Conservation (phyloP, 441 rosid genomes). For the Macaranga tanarius region DNA sequence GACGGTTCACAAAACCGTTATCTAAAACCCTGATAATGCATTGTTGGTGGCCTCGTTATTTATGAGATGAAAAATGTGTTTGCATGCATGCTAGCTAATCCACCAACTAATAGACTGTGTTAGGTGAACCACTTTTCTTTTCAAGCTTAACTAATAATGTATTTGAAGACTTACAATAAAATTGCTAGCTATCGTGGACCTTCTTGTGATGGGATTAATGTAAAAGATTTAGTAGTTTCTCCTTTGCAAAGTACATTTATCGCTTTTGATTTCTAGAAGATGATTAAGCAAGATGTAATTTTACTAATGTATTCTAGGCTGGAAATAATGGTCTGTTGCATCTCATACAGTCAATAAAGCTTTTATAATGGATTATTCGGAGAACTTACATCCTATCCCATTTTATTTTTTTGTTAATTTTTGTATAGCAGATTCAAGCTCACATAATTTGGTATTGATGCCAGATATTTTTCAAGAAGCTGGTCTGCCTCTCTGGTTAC, state of each 20-base stretch:
- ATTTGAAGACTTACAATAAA: neutral
- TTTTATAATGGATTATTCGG: neutral
- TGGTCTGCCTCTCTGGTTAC: constrained; percentile 98
- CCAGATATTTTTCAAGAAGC: constrained; percentile 99
- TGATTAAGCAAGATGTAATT: constrained; percentile 2
- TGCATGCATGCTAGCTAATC: neutral
- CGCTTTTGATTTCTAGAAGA: constrained; percentile 5
- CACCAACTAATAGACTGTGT: neutral
- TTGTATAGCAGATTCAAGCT: constrained; percentile 15
- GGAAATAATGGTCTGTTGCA: neutral
- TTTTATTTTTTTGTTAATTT: neutral
- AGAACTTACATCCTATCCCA: neutral
- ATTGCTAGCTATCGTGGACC: neutral
- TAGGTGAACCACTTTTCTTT: neutral
- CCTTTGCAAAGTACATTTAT: neutral
- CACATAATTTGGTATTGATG: constrained; percentile 26
- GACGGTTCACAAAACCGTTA: too few species aligned
- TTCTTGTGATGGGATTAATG: neutral
- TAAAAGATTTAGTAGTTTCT: neutral
- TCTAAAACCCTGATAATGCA: too few species aligned
- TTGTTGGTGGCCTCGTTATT: too few species aligned
- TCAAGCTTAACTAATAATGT: neutral
- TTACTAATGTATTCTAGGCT: neutral
- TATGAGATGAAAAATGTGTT: too few species aligned
- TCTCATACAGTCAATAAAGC: neutral